phyloP scores from a whole-genome alignment of 2,329 filamentous ascomycete species.

The Eutypella sp. region DNA sequence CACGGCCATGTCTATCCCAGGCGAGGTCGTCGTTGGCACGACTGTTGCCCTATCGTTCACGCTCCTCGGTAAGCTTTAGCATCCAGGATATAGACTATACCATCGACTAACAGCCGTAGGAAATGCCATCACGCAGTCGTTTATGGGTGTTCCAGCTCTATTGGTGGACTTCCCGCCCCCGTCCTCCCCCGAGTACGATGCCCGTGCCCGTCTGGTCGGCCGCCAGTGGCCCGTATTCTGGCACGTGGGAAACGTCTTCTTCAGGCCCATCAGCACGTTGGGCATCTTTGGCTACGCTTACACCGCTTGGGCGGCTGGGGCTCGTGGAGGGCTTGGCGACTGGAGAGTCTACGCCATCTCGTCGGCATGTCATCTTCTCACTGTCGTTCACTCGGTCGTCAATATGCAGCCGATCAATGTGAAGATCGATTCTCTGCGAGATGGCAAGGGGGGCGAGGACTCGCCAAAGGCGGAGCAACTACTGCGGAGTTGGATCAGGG shows the following conservation, averaged over 20 bases:
- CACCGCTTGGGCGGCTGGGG: constrained; percentile 30
- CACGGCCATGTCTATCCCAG: constrained; percentile 9
- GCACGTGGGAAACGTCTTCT: constrained; percentile 45
- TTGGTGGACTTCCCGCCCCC: constrained; percentile 40
- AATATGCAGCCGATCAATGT: constrained; percentile 49
- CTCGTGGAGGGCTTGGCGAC: constrained; percentile 27
- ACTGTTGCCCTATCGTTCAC: constrained; percentile 45
- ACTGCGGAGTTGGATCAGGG: constrained; percentile 29
- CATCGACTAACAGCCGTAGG: constrained; percentile 24
- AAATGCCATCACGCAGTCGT: constrained; percentile 48
- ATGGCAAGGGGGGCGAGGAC: constrained; percentile 17
- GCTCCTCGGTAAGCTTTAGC: constrained; percentile 33
- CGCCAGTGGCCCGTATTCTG: constrained; percentile 46
- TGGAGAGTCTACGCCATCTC: constrained; percentile 40
- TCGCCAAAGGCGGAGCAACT: constrained; percentile 25
- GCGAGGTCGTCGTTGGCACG: constrained; percentile 35
- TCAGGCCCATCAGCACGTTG: constrained; percentile 45
- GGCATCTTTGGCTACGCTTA: constrained; percentile 44
- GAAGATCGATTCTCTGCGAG: constrained; percentile 36
- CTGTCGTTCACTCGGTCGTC: constrained; percentile 42
- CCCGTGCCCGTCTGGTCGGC: constrained; percentile 39
- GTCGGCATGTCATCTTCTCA: constrained; percentile 39
- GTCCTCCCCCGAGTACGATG: constrained; percentile 33
- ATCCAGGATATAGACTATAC: neutral
- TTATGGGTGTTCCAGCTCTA: constrained; percentile 45